A percentile compares a stretch with the other conserved stretches of the same genome.
phyloP scores from a whole-genome alignment of 306 rosid genomes.

The Acacia acuminata region DNA sequence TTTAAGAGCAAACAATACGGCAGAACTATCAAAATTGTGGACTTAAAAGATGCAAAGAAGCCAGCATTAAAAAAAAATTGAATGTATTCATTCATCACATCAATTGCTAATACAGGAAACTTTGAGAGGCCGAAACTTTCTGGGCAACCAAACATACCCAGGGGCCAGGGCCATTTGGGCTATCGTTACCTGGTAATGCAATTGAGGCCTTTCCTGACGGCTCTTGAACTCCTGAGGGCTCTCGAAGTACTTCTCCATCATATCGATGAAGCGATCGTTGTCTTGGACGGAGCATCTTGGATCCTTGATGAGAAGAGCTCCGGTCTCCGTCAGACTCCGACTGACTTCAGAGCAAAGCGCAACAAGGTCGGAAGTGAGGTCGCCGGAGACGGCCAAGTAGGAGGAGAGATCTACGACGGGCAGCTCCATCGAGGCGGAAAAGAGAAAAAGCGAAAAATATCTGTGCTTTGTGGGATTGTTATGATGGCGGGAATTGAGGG shows the following conservation, averaged over 20 bases:
- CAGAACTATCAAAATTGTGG: neutral
- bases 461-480: neutral
- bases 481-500: slow-evolving; percentile 28
- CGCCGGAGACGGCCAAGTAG: slow-evolving; percentile 42
- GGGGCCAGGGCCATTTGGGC: neutral
- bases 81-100: neutral
- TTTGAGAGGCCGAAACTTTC: neutral
- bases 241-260: slow-evolving; percentile 89
- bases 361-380: slow-evolving; percentile 26
- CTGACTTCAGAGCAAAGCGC: slow-evolving; percentile 66
- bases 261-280: slow-evolving; percentile 89
- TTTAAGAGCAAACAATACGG: neutral
- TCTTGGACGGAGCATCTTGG: slow-evolving; percentile 81
- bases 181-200: slow-evolving; percentile 79
- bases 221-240: slow-evolving; percentile 64
- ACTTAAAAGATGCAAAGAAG: neutral
- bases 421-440: slow-evolving; percentile 48
- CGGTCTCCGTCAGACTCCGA: slow-evolving; percentile 75
- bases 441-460: neutral
- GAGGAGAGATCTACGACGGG: slow-evolving; percentile 74
- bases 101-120: neutral
- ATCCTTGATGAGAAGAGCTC: slow-evolving; percentile 81
- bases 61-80: neutral
- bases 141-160: neutral
- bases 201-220: slow-evolving; percentile 74